phyloP scores from a whole-genome alignment of 495 filamentous ascomycete genomes.

The Penicillium cataractarum region DNA sequence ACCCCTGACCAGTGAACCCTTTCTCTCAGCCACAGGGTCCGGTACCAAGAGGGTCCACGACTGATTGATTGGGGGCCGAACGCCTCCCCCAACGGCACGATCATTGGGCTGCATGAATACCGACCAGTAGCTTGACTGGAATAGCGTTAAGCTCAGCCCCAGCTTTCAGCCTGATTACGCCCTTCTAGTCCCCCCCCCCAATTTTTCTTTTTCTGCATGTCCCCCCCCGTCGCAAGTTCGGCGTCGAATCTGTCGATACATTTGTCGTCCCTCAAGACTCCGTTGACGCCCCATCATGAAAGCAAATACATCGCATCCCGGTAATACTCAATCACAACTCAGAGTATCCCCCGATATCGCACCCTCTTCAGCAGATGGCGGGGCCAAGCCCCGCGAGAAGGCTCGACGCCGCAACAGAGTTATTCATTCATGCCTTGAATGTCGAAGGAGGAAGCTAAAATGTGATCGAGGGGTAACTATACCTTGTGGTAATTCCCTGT shows the following conservation, averaged over 20 bases:
- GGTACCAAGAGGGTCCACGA: background rate
- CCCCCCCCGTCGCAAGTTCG: background rate
- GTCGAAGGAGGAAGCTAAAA: constrained; percentile 70
- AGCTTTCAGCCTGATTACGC: background rate
- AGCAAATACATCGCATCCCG: background rate
- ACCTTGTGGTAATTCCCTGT: background rate
- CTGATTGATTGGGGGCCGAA: background rate
- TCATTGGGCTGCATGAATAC: background rate
- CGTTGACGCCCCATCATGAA: background rate
- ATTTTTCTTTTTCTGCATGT: background rate
- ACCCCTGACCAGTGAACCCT: too few species aligned
- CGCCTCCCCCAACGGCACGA: background rate
- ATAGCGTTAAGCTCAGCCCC: background rate
- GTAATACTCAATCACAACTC: background rate
- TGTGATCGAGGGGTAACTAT: constrained; percentile 58
- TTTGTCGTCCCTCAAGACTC: background rate
- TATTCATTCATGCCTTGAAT: constrained; percentile 72
- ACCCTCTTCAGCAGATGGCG: background rate
- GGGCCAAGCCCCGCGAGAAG: background rate
- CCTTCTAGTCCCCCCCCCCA: background rate
- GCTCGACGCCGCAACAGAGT: constrained; percentile 41
- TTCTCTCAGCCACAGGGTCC: background rate
- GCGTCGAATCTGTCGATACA: background rate
- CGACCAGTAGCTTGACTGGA: background rate
- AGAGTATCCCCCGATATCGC: background rate